These are phyloP conservation scores for Epichloe hybrida DNA, from an alignment of 2,329 filamentous ascomycete species.

Conservation along the genomic window DNA sequence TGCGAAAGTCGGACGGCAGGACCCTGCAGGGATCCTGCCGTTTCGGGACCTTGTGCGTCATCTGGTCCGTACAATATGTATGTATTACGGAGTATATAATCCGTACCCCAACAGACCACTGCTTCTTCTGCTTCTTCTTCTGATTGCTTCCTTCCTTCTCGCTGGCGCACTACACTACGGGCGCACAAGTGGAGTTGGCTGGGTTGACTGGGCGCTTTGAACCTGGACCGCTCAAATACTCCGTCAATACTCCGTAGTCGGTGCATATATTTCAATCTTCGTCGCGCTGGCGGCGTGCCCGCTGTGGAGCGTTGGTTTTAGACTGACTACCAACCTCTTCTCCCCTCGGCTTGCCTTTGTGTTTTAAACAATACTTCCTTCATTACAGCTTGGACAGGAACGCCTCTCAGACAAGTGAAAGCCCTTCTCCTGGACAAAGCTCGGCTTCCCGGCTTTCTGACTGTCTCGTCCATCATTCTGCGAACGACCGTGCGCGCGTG, in stretches of 20 bases:
- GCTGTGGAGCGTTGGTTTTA: neutral
- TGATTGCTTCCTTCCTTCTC: too few species aligned
- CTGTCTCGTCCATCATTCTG: neutral
- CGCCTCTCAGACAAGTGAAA: too few species aligned
- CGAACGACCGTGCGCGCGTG: neutral
- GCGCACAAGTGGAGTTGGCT: too few species aligned
- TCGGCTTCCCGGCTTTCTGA: neutral
- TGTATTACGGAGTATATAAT: too few species aligned
- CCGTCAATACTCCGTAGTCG: neutral
- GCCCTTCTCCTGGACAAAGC: neutral
- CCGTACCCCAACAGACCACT: too few species aligned
- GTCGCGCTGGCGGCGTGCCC: neutral
- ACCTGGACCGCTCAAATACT: neutral
- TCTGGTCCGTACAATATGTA: neutral
- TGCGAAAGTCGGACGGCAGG: neutral
- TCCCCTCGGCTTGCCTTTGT: neutral
- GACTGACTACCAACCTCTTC: neutral
- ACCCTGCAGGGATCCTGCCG: conserved; percentile 4
- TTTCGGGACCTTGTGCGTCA: neutral
- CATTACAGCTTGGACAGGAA: too few species aligned
- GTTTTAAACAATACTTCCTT: too few species aligned
- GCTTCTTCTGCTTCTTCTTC: too few species aligned
- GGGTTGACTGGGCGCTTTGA: too few species aligned
- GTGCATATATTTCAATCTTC: neutral
- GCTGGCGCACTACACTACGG: too few species aligned